Evolutionary conservation across 768 basidiomycete genomes (phyloP).

Genomic region (Tulasnella sp.): DNA sequence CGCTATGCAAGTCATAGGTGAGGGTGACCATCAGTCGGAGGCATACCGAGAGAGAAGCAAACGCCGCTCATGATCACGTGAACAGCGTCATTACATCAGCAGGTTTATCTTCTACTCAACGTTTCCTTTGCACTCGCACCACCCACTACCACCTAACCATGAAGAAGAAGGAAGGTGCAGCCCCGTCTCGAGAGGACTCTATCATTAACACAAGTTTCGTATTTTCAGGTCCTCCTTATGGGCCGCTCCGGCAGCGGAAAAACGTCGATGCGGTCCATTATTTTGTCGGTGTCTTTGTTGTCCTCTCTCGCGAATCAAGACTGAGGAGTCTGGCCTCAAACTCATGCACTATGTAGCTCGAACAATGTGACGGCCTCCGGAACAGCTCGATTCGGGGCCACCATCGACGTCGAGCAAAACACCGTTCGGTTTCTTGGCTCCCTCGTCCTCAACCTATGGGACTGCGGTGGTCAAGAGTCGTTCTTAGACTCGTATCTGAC

Average conservation of each 20-base stretch:
- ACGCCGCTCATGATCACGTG: not conserved
- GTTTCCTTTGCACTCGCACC: constrained; percentile 12
- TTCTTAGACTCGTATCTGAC: constrained; percentile 98
- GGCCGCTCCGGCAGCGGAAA: constrained; percentile 70
- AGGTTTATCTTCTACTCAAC: not conserved
- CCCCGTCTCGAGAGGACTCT: not conserved
- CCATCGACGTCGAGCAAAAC: constrained; percentile 96
- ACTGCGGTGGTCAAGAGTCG: constrained; percentile 96
- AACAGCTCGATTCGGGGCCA: constrained; percentile 88
- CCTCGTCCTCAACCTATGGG: constrained; percentile 95
- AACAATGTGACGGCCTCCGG: constrained; percentile 85
- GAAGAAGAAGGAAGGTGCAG: constrained; percentile 41
- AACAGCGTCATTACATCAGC: not conserved
- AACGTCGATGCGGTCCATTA: constrained; percentile 98
- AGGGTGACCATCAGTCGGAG: no score
- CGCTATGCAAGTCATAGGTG: not conserved
- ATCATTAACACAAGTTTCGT: not conserved
- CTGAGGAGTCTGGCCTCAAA: constrained; percentile 23
- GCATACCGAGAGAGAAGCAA: not conserved
- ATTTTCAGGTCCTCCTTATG: constrained; percentile 88
- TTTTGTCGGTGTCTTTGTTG: constrained; percentile 68
- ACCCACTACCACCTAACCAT: constrained; percentile 5
- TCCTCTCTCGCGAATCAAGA: constrained; percentile 27
- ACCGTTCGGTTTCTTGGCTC: constrained; percentile 96
- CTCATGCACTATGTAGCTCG: constrained; percentile 52